Evolutionary conservation across 331 rosid species (phyloP).

Genomic region (Quercus phellos): DNA sequence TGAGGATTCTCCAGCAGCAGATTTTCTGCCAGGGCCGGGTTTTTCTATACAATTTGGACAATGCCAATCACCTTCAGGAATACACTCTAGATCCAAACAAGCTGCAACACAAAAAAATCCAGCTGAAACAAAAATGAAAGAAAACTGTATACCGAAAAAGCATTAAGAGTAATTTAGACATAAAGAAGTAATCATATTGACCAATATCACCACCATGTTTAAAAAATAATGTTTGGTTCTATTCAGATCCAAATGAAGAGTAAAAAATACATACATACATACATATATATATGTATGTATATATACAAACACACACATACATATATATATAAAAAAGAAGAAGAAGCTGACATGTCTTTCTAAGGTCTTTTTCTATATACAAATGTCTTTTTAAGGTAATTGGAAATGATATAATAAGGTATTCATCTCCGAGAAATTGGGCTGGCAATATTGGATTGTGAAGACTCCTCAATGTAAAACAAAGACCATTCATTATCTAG

Average conservation of each 20-base stretch:
- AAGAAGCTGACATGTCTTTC: not conserved
- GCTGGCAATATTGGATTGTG: not conserved
- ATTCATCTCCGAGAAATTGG: not conserved
- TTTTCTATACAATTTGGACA: conserved; percentile 79
- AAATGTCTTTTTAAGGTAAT: not conserved
- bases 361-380: not conserved
- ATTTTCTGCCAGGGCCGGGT: conserved; percentile 45
- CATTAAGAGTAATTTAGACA: not conserved
- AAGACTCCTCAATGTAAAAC: not conserved
- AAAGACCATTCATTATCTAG: not conserved
- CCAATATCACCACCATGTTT: not conserved
- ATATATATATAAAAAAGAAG: too few species aligned
- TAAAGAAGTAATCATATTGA: not conserved
- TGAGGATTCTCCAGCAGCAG: conserved; percentile 43
- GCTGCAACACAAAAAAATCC: conserved; percentile 48
- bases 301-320: too few species aligned
- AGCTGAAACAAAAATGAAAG: not conserved
- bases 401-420: not conserved
- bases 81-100: conserved; percentile 63
- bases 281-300: too few species aligned
- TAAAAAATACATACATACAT: not conserved
- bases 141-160: not conserved
- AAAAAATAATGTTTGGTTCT: not conserved
- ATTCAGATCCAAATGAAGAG: not conserved
- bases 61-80: conserved; percentile 73